Base-by-base conservation (phyloP, 768 basidiomycete genomes). In the Dioszegia aurantiaca region DNA sequence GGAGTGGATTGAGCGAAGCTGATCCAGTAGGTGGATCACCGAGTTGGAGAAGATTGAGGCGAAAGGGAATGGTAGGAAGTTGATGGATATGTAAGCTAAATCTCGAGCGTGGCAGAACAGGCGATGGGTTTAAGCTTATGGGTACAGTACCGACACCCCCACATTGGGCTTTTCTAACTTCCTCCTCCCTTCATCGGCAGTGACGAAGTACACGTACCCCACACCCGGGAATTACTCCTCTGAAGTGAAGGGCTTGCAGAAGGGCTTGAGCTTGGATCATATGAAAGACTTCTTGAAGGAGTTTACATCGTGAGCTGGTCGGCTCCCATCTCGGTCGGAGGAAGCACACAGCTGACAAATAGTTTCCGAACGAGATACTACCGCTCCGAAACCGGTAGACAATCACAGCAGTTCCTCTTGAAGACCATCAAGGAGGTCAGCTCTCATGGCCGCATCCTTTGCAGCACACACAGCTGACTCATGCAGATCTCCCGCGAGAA, bases 31-130 rank as follows among this genome's bases (percentile, higher is more conserved):
- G 4, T 87, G 84, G 86, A 87, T 91, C 79, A 84, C 90, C 14
- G 92, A 95, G 77, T 78, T 87, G n/a, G 86, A 92, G 66, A 95
- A 94, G 89, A 87, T 93, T 60, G 79, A 84, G 68, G 82, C 85
- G 60, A 93, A 88, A 77, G 85, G 85, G 48, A 80, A 82, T 64
- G 89, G 89, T 61, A 68, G 85, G 78, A 86, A 83, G 53, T 93
- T 92, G 81, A 88, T 93, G 78, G 91, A 93, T 76, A 82, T 94
- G 79, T 80, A 62, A 41, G 65, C 43, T 21, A 14, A n/a, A 6
- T n/a, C n/a, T n/a, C n/a, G n/a, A n/a, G n/a, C n/a, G n/a, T n/a
- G n/a, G n/a, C n/a, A n/a, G n/a, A n/a, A n/a, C n/a, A n/a, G n/a
- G n/a, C n/a, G n/a, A n/a, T n/a, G n/a, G n/a, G n/a, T n/a, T n/a